Conservation (phyloP, 345 rosid species). For the Eucalyptus camaldulensis region DNA sequence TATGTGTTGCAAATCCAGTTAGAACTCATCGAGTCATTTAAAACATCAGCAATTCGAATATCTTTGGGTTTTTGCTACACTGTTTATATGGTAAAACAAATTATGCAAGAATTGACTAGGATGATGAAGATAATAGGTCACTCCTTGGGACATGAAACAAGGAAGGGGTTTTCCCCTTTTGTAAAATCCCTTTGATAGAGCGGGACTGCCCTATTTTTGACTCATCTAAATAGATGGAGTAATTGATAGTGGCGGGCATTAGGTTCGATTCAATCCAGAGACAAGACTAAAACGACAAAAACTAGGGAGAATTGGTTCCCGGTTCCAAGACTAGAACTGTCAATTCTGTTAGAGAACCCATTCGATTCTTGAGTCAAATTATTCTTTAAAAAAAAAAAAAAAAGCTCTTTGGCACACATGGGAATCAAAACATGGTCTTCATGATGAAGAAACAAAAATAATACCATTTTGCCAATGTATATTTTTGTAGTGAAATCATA, state of each 20-base stretch:
- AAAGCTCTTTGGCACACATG: background rate
- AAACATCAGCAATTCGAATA: background rate
- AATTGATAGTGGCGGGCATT: background rate
- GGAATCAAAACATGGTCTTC: background rate
- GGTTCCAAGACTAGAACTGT: rapidly evolving
- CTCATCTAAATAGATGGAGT: background rate
- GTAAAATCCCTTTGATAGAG: background rate
- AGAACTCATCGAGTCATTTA: background rate
- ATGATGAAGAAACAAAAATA: background rate
- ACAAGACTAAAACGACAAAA: background rate
- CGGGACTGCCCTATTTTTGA: background rate
- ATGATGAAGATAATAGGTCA: background rate
- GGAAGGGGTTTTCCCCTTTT: background rate
- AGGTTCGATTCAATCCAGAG: rapidly evolving
- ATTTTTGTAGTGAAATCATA: background rate
- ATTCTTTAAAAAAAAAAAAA: background rate
- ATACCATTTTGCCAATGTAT: background rate
- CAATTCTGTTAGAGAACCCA: rapidly evolving
- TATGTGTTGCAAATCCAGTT: background rate
- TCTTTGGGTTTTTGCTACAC: background rate
- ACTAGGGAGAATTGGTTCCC: background rate
- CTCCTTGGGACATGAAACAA: background rate
- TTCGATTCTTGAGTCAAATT: rapidly evolving
- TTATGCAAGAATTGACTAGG: background rate
- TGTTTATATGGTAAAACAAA: background rate